Base-by-base conservation (phyloP, 176 grass and related monocot genomes). In the Aegilops speltoides region DNA sequence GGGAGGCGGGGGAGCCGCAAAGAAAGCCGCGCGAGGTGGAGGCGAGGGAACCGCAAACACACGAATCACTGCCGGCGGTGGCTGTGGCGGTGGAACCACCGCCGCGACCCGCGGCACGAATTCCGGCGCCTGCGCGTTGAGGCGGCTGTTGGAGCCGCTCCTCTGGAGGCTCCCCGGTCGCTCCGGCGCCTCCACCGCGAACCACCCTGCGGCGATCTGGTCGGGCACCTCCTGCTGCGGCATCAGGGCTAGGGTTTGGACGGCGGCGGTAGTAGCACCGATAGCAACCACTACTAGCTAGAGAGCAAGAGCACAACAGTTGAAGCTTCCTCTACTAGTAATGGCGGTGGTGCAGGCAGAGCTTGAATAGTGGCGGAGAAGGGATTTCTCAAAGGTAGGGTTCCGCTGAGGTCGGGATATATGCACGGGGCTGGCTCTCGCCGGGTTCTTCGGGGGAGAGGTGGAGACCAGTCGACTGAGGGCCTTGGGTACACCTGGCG, bases 61-160 rank as follows among this genome's bases (percentile, higher is more conserved):
- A 19, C 50, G 50, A 54, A 54, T 54, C 50, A 54, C 48, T 52
- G 48, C 48, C 48, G 48, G 50, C 15, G 50, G 43, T 45, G 43
- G 43, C 43, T 45, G 43, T 45, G 43, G 43, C 43, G 43, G 50
- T 54, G 50, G 50, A 54, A 17, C 50, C 50, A 87, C 56, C 38
- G 70, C 82, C 6, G 92, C 79, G 1, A 88, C 65, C 17, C 92
- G 95, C 14, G 95, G 95, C 74, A 97, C 95, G 79, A 97, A 97
- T 89, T 97, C 92, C 8, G 95, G 90, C 36, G 95, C 95, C 87
- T 81, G 84, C n/a, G 95, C 95, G 89, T 97, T 97, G 79, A 97
- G 95, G 11, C 95, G 84, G 82, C 91, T 93, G 10, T 89, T 56
- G 64, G 93, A 95, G 67, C 87, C 77, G 80, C 83, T 85, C 62